Conservation (phyloP, 2,329 filamentous ascomycete genomes). For the Colletotrichum aenigma region DNA sequence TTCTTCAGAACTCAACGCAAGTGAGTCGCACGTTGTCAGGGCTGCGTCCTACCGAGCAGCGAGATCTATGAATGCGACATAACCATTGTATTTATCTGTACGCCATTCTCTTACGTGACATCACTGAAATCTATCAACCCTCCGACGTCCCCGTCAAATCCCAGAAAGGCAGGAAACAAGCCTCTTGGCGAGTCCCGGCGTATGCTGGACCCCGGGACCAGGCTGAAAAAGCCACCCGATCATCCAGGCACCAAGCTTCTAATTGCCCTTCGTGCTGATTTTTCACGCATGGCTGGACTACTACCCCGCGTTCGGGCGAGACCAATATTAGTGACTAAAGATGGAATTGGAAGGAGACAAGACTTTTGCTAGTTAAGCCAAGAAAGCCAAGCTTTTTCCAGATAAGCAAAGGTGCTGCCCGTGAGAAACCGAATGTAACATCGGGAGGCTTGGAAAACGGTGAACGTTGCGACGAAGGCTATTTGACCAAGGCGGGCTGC, state of each 20-base stretch:
- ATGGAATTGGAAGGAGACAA: conserved; percentile 21
- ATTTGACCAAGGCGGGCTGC: not conserved
- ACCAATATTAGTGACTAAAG: not conserved
- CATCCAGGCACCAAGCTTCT: not conserved
- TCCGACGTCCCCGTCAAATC: not conserved
- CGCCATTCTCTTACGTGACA: not conserved
- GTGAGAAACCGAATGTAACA: conserved; percentile 1
- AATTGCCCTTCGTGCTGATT: not conserved
- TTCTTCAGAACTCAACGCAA: not conserved
- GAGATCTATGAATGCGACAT: not conserved
- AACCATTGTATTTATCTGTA: not conserved
- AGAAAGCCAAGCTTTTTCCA: conserved; percentile 19
- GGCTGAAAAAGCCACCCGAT: not conserved
- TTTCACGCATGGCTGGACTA: not conserved
- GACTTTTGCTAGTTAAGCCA: conserved; percentile 9
- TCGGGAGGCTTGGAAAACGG: not conserved
- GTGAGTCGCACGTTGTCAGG: not conserved
- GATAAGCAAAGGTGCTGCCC: conserved; percentile 4
- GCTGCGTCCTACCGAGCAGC: not conserved
- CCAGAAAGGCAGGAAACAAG: conserved; percentile 15
- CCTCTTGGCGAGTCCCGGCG: conserved; percentile 1
- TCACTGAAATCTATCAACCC: not conserved
- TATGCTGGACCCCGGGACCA: not conserved
- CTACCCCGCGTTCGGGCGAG: conserved; percentile 3
- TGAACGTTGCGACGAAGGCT: not conserved